Evolutionary conservation across 2,329 filamentous ascomycete genomes (phyloP), one percentile per base, ranked within the genome.

Genomic region (Fusarium sp.): DNA sequence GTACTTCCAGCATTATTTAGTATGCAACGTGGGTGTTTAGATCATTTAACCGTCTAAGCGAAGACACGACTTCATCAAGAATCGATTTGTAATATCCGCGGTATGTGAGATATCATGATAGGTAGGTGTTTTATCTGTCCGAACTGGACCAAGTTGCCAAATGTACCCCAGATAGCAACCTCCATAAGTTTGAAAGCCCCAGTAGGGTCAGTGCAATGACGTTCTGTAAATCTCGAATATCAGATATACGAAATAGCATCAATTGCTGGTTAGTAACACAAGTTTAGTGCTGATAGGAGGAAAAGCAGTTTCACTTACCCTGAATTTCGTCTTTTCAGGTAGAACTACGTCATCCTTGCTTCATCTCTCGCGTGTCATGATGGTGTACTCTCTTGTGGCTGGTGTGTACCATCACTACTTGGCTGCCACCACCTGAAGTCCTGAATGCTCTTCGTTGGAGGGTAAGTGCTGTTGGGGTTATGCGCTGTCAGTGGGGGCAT

Each of bases 311-410:
- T 57, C n/a, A 43, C 43, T 45, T 64, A 47, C 42, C 36, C 39
- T 39, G 20, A 40, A 43, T 56, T 46, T 49, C 14, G 19, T 44
- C n/a, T 30, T 46, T 42, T 48, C 34, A 32, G 24, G 20, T 36
- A 17, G 26, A 64, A 32, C 46, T 61, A 56, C 61, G 57, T 72
- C 69, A 70, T 64, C 46, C 53, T 63, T 65, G 50, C 60, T 69
- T 71, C 66, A 67, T 62, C 60, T 44, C 42, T 42, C 44, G 20
- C 56, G 65, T 52, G 61, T 66, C 60, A 67, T 65, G 65, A 58
- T 48, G 62, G 43, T 45, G 32, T 23, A 43, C 17, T 19, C 17
- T 56, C 47, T 34, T 51, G 19, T 32, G 20, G 17, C 34, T 36
- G 59, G 45, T 15, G 53, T 46, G 32, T 19, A 55, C 19, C 24